Conservation (phyloP, 352 stramenopile genomes). For the Phytophthora fragariaefolia region DNA sequence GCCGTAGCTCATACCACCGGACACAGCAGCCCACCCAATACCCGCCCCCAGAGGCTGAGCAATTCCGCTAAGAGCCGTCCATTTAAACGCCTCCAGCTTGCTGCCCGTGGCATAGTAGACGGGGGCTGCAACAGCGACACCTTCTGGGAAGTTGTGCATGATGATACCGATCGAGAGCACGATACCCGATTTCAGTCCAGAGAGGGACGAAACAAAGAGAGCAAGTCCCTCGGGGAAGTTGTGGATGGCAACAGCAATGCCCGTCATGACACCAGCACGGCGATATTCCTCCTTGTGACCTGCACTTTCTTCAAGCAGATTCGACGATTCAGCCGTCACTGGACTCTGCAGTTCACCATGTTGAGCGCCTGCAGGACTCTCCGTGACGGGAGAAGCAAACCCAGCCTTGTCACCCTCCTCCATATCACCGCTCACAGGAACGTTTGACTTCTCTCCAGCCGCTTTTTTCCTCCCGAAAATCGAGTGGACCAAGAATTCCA, state of each 20-base stretch:
- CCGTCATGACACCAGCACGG: conserved; percentile 92
- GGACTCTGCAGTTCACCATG: conserved; percentile 24
- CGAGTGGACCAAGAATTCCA: conserved; percentile 47
- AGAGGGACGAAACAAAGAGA: conserved; percentile 94
- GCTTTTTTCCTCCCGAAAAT: conserved; percentile 10
- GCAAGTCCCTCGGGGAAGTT: conserved; percentile 98
- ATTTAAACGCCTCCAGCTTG: conserved; percentile 92
- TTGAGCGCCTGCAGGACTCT: conserved; percentile 8
- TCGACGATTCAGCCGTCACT: conserved; percentile 26
- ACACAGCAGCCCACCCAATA: conserved; percentile 69
- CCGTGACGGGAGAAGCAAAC: conserved; percentile 16
- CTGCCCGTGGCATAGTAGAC: conserved; percentile 97
- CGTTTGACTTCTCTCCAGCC: conserved; percentile 33
- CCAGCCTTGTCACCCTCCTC: background rate
- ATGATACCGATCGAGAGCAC: conserved; percentile 96
- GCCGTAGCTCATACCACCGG: conserved; percentile 61
- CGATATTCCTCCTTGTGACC: conserved; percentile 75
- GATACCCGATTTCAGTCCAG: conserved; percentile 89
- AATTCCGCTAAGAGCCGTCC: conserved; percentile 88
- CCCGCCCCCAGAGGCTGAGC: conserved; percentile 92
- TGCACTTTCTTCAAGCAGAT: conserved; percentile 26
- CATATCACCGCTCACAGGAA: background rate
- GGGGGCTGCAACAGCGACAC: conserved; percentile 94
- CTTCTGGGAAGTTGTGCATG: conserved; percentile 98
- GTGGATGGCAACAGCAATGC: conserved; percentile 95